Base-by-base conservation (phyloP, 2,329 filamentous ascomycete genomes). In the Reticulascus tulasneorum region DNA sequence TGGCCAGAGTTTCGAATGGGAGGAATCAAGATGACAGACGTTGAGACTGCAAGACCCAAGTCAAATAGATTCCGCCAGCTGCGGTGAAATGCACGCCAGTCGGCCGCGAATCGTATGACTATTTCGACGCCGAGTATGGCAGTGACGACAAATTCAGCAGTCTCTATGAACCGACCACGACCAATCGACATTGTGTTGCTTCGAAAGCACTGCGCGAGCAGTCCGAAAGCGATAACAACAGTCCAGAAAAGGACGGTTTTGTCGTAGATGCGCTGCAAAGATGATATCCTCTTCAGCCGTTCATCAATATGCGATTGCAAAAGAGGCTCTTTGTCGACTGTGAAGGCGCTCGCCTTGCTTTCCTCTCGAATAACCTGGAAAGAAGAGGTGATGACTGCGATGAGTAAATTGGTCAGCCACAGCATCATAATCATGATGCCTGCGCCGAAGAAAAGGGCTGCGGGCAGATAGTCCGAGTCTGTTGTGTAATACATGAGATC, bases 351-450 rank as follows among this genome's bases (percentile, higher is more conserved):
- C 21, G 84, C 82, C 60, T 85, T 90, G 63, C 88, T 94, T 58
- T 98, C 93, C 66, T 98, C 94, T 46, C 93, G 80, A 50, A 98
- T 98, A 47, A 98, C 86, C 58, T 98, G 93, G 54, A 98, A 98
- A 2, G 91, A 96, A 6, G 93, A 95, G 0, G 93, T 98, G 56
- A 98, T 98, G 52, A 98, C 93, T 4, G 93, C 93, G 54, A 98
- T 94, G 29, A 85, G 62, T 63, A 98, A 77, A 59, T 96, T 97
- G 46, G 94, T 89, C 52, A 98, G 77, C 93, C 93, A 98, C 32
- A 98, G 73, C 68, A 88, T 93, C 72, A 98, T 78, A 46, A 98
- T 87, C 52, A 98, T 81, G 55, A 95, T 91, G 17, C 75, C 77
- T 10, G 73, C 77, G 18, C 72, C 79, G 37, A 83, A 83, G 53